phyloP scores from a whole-genome alignment of 129 eudicot genomes.

The sunflower (Helianthus annuus) region HanXRQr2.0-SUNRISE NC_035444.2:136847701-136848200 shows the following conservation, averaged over 20 bases:
- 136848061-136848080: no score
- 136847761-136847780: conserved; percentile 64
- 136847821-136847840: conserved; percentile 53
- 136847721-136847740: conserved; percentile 64
- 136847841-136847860: conserved; percentile 40
- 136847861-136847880: conserved; percentile 27
- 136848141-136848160: no score
- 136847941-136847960: conserved; percentile 51
- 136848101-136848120: no score
- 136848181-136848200: no score
- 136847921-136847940: conserved; percentile 62
- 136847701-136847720: conserved; percentile 71
- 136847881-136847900: conserved; percentile 37
- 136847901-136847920: conserved; percentile 60
- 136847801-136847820: conserved; percentile 57
- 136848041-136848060: no score
- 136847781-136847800: conserved; percentile 43
- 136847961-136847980: conserved; percentile 22
- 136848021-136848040: no score
- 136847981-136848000: conserved; percentile 5
- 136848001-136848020: no score
- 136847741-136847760: conserved; percentile 57
- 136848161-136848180: no score
- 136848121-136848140: no score
- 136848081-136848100: no score